phyloP scores from a whole-genome alignment of 2,329 filamentous ascomycete species.

The Pseudogymnoascus sp. region DNA sequence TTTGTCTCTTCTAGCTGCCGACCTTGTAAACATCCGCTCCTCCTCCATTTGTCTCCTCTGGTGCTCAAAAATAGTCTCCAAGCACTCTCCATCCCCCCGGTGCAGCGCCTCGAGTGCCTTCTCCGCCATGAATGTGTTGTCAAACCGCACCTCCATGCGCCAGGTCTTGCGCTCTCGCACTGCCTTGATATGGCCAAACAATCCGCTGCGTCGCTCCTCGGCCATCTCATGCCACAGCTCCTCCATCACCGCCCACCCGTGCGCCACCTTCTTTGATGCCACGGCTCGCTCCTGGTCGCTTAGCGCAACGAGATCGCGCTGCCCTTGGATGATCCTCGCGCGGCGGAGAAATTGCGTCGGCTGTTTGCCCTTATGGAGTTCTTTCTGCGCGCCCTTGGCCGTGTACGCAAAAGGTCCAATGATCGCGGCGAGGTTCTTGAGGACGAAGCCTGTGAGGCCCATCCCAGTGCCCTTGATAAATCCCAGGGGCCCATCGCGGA shows the following conservation, averaged over 20 bases:
- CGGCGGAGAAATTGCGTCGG: constrained; percentile 46
- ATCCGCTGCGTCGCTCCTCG: constrained; percentile 21
- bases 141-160: constrained; percentile 34
- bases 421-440: constrained; percentile 56
- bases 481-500: constrained; percentile 45
- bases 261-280: constrained; percentile 27
- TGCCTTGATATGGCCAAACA: constrained; percentile 25
- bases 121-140: constrained; percentile 40
- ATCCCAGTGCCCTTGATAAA: constrained; percentile 46
- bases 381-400: constrained; percentile 55
- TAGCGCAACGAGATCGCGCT: constrained; percentile 35
- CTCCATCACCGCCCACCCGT: constrained; percentile 36
- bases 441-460: constrained; percentile 53
- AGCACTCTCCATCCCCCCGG: constrained; percentile 34
- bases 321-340: constrained; percentile 51
- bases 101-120: constrained; percentile 34
- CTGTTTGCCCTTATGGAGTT: constrained; percentile 43
- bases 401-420: constrained; percentile 53
- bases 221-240: constrained; percentile 34
- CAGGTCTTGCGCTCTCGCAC: constrained; percentile 33
- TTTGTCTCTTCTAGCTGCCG: constrained; percentile 2
- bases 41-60: constrained; percentile 18
- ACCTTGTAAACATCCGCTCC: constrained; percentile 14
- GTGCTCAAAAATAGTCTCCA: constrained; percentile 25
- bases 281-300: constrained; percentile 25